A percentile compares a stretch with the other conserved stretches of the same genome.
Conservation (phyloP, 805 yeast species). For the baker's yeast (Saccharomyces cerevisiae) region DNA sequence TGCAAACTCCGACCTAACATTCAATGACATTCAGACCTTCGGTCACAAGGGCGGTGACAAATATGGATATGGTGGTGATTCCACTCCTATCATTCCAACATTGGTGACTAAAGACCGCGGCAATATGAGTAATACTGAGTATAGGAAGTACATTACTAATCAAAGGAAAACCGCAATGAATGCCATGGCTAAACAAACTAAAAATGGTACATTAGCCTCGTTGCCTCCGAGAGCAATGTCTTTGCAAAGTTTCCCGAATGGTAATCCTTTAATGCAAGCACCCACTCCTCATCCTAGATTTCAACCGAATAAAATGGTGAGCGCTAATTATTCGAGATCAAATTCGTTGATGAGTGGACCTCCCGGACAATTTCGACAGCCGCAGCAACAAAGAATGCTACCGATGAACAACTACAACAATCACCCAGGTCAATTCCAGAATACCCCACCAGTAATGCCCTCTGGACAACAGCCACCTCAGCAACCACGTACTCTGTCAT, state of each 20-base stretch:
- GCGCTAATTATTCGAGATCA: slow-evolving; percentile 4
- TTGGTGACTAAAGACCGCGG: slow-evolving; percentile 33
- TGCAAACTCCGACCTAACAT: slow-evolving; percentile 40
- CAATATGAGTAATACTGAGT: slow-evolving; percentile 45
- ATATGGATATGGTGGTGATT: slow-evolving; percentile 48
- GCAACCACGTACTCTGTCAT: slow-evolving; percentile 6
- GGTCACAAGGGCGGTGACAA: slow-evolving; percentile 53
- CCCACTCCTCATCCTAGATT: not conserved
- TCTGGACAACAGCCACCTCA: not conserved
- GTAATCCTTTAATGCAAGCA: slow-evolving; percentile 6
- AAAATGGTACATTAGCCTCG: not conserved
- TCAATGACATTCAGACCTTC: slow-evolving; percentile 55
- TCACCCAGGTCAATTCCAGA: not conserved
- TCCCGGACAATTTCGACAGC: slow-evolving; percentile 4
- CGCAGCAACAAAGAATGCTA: slow-evolving; percentile 1
- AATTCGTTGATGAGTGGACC: slow-evolving; percentile 6
- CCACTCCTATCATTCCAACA: slow-evolving; percentile 73
- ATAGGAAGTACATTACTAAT: slow-evolving; percentile 61
- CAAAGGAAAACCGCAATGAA: slow-evolving; percentile 52
- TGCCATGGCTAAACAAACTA: slow-evolving; percentile 34
- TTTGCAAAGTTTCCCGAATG: slow-evolving; percentile 20
- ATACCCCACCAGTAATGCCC: not conserved
- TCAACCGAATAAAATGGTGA: not conserved
- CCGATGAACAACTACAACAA: not conserved
- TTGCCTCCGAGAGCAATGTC: slow-evolving; percentile 40